Conservation (phyloP, 768 basidiomycete genomes). For the Mycena crocata region DNA sequence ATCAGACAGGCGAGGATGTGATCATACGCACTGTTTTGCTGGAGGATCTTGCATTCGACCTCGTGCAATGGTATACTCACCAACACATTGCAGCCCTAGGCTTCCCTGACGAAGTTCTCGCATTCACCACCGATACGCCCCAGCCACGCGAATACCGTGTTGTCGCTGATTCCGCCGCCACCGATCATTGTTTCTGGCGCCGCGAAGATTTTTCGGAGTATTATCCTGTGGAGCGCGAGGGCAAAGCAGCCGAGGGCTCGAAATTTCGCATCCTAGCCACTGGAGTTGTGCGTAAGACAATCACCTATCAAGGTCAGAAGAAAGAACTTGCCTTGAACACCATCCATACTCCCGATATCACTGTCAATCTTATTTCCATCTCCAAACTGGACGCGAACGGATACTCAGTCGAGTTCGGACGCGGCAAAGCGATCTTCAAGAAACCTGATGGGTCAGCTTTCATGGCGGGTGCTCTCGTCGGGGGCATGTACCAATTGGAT, state of each 20-base stretch:
- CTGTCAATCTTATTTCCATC: constrained; percentile 2
- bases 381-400: constrained; percentile 5
- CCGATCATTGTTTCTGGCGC: not conserved
- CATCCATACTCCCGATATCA: constrained; percentile 8
- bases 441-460: not conserved
- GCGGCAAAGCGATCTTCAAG: constrained; percentile 1
- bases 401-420: not conserved
- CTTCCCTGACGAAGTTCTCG: too few relatives aligned
- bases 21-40: too few relatives aligned
- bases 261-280: not conserved
- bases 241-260: not conserved
- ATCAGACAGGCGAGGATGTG: too few relatives aligned
- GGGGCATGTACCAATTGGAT: not conserved
- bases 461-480: not conserved
- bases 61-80: too few relatives aligned
- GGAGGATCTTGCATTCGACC: too few relatives aligned
- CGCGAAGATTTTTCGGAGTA: not conserved
- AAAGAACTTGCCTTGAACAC: not conserved
- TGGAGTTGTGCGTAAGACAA: not conserved
- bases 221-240: too few relatives aligned
- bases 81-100: too few relatives aligned
- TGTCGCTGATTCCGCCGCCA: not conserved
- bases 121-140: too few relatives aligned
- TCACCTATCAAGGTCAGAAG: not conserved
- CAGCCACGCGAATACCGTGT: not conserved